These are phyloP conservation scores for Cantharellus anzutake DNA, from an alignment of 768 basidiomycete genomes.

Conservation along the genomic window DNA sequence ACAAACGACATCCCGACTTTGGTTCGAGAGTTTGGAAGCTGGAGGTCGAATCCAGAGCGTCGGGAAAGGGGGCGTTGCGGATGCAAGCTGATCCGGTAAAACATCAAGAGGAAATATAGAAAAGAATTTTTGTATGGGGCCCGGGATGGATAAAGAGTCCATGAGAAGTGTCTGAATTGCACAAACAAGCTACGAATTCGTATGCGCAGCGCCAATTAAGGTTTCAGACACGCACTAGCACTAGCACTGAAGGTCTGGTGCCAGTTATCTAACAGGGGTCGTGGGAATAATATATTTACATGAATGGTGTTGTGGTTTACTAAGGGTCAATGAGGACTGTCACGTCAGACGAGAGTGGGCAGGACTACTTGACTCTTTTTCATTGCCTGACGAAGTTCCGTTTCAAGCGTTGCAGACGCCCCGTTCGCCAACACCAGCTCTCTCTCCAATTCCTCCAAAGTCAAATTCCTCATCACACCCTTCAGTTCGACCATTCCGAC, in stretches of 20 bases:
- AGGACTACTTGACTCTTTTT: too few species aligned
- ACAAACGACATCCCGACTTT: constrained; percentile 69
- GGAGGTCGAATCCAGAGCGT: constrained; percentile 33
- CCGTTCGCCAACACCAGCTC: constrained; percentile 11
- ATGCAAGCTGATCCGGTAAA: constrained; percentile 19
- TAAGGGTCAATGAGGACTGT: too few species aligned
- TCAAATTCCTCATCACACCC: constrained; percentile 31
- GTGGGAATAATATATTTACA: too few species aligned
- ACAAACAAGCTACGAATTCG: too few species aligned
- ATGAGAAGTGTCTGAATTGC: not conserved
- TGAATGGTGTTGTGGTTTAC: too few species aligned
- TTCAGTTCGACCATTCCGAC: constrained; percentile 33
- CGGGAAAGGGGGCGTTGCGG: constrained; percentile 17
- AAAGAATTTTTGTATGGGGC: constrained; percentile 31
- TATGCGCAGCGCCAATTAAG: too few species aligned
- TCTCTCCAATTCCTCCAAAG: constrained; percentile 53
- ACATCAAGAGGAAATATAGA: constrained; percentile 40
- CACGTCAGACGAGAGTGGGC: too few species aligned
- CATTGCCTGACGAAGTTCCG: too few species aligned
- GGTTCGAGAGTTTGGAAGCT: constrained; percentile 11
- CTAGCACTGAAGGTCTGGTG: too few species aligned
- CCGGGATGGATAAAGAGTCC: constrained; percentile 16
- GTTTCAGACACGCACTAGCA: too few species aligned
- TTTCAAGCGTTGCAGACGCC: too few species aligned
- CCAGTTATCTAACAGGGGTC: too few species aligned